A percentile compares a stretch with the other conserved stretches of the same genome.
Conservation (phyloP, 2,329 filamentous ascomycete genomes). For the Arachnomyces sp. region DNA sequence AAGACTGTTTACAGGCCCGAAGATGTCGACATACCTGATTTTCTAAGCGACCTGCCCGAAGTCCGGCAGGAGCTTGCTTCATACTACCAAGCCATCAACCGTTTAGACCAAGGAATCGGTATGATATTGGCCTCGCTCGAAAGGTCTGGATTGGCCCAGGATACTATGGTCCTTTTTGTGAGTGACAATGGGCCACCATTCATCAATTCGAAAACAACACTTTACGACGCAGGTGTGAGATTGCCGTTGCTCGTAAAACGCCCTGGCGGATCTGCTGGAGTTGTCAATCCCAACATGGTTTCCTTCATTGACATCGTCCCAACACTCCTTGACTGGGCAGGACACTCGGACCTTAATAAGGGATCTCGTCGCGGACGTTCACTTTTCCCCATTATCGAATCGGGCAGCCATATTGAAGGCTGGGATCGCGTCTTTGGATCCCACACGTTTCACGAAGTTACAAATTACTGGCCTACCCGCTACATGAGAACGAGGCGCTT, state of each 20-base stretch:
- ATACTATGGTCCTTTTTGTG: constrained; percentile 41
- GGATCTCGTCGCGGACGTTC: constrained; percentile 27
- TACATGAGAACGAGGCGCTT: constrained; percentile 36
- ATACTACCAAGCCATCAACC: constrained; percentile 35
- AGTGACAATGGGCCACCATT: constrained; percentile 46
- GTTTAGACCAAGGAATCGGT: constrained; percentile 37
- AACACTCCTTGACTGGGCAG: constrained; percentile 38
- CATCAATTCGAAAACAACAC: constrained; percentile 45
- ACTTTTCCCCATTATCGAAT: constrained; percentile 30
- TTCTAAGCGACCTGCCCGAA: constrained; percentile 35
- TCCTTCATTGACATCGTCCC: constrained; percentile 43
- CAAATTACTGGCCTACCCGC: constrained; percentile 46
- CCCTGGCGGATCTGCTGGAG: constrained; percentile 21
- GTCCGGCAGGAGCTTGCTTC: constrained; percentile 37
- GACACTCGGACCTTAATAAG: constrained; percentile 10
- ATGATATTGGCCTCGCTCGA: constrained; percentile 29
- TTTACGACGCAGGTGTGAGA: constrained; percentile 42
- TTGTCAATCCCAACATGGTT: constrained; percentile 38
- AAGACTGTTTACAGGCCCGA: constrained; percentile 18
- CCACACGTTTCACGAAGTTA: constrained; percentile 46
- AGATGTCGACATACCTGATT: constrained; percentile 36
- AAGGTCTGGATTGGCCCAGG: constrained; percentile 21
- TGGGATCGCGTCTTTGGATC: constrained; percentile 42
- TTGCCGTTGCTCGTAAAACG: constrained; percentile 37
- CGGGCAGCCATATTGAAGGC: constrained; percentile 10